Evolutionary conservation across 768 basidiomycete species (phyloP), one percentile per base, ranked within the genome.

Genomic region (Suillus sp.): DNA sequence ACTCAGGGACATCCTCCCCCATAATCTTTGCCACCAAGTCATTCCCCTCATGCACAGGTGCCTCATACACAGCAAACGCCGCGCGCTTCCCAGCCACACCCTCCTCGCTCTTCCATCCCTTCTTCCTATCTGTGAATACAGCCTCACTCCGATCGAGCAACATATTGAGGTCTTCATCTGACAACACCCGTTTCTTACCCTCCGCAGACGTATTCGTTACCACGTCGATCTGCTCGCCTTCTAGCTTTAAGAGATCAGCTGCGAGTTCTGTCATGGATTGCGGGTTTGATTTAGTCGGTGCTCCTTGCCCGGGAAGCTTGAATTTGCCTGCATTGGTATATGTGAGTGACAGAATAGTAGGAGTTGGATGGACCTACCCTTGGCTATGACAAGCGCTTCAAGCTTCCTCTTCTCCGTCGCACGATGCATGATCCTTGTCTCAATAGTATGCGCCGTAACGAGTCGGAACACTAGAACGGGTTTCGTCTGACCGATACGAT

Each of bases 301-400:
- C 74, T 61, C 80, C 84, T 62, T 81, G 78, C 6, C 84, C 85
- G 0, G 93, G 91, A 76, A 83, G 86, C 68, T 87, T 91, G 79
- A 95, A 95, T 78, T 95, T 93, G 65, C 92, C 92, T 89, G 58
- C 7, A 51, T n/a, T 34, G 34, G 56, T 18, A 54, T 5, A n/a
- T 11, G 6, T 16, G 9, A 22, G 40, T 20, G 51, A 25, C 11
- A 43, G 20, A 25, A 34, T 2, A 6, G 18, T 6, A 9, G 14
- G 25, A 37, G 14, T 16, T 18, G 9, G 25, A 30, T 1, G 20
- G 40, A 53, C 62, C 14, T 14, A 89, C 92, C 94, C 77, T 95
- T 92, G 10, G 93, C 95, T 70, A 99, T 98, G 70, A 99, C 95
- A 42, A 99, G 81, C 2, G 93, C 93, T 78, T 99, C 97, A 5